phyloP scores from a whole-genome alignment of 768 basidiomycete genomes.

The Naganishia friedmannii region DNA sequence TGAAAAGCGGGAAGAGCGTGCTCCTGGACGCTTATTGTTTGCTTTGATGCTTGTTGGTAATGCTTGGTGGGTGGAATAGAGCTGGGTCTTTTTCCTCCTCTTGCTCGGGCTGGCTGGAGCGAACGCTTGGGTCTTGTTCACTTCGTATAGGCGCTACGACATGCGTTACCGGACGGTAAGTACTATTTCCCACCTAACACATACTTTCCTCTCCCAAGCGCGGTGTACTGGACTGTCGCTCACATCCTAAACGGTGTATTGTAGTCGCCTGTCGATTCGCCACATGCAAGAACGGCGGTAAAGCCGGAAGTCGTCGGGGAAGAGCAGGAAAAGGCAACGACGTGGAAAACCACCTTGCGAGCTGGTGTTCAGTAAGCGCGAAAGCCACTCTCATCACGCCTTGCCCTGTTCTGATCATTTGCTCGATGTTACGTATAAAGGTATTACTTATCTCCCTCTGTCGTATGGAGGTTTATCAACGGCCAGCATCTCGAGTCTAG shows the following conservation, averaged over 20 bases:
- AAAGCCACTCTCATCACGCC: neutral
- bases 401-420: no score
- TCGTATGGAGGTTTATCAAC: conserved; percentile 8
- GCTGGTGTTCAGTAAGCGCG: conserved; percentile 20
- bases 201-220: no score
- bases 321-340: neutral
- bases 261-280: conserved; percentile 42
- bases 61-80: conserved; percentile 5
- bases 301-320: conserved; percentile 32
- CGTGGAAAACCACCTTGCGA: conserved; percentile 23
- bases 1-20: neutral
- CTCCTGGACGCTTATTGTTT: conserved; percentile 20
- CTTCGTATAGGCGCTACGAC: conserved; percentile 47
- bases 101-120: conserved; percentile 36
- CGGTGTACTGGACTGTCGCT: neutral
- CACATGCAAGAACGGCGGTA: conserved; percentile 42
- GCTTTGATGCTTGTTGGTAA: neutral
- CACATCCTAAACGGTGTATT: no score
- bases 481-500: conserved; percentile 6
- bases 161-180: conserved; percentile 46
- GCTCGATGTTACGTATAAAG: neutral
- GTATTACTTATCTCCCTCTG: conserved; percentile 14
- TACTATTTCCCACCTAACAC: no score
- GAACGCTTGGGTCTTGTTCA: conserved; percentile 49
- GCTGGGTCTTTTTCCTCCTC: conserved; percentile 33